Conservation (phyloP, 768 basidiomycete species). For the Tulasnella sp. region DNA sequence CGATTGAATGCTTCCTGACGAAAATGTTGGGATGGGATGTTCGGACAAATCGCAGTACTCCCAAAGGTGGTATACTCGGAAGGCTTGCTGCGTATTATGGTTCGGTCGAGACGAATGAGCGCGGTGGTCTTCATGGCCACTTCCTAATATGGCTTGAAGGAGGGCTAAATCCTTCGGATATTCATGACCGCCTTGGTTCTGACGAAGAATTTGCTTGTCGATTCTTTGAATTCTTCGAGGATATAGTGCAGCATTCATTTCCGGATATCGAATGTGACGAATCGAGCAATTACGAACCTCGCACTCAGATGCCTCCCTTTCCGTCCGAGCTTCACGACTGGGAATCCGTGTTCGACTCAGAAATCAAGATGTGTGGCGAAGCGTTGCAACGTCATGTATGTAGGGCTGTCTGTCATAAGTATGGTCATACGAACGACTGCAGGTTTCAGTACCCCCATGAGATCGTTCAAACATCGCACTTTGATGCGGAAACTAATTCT, state of each 20-base stretch:
- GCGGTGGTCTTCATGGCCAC: conserved; percentile 26
- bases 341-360: conserved; percentile 2
- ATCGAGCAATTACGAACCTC: conserved; percentile 21
- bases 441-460: conserved; percentile 30
- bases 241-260: conserved; percentile 26
- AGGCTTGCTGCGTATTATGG: conserved; percentile 26
- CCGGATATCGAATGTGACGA: conserved; percentile 22
- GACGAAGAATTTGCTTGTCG: conserved; percentile 19
- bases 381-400: conserved; percentile 21
- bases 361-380: conserved; percentile 23
- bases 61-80: conserved; percentile 26
- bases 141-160: conserved; percentile 27
- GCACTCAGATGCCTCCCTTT: conserved; percentile 2
- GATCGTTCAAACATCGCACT: conserved; percentile 23
- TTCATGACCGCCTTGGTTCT: conserved; percentile 22
- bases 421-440: conserved; percentile 24
- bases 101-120: conserved; percentile 23
- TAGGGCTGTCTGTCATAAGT: conserved; percentile 25
- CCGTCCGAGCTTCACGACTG: no score
- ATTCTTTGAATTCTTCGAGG: conserved; percentile 28
- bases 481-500: conserved; percentile 27
- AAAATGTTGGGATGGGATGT: conserved; percentile 26
- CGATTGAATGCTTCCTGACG: conserved; percentile 22
- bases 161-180: conserved; percentile 26
- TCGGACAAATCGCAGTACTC: not conserved